Evolutionary conservation across 305 asterid species (phyloP), one percentile per base, ranked within the genome.

Genomic region (Plantago lanceolata): DNA sequence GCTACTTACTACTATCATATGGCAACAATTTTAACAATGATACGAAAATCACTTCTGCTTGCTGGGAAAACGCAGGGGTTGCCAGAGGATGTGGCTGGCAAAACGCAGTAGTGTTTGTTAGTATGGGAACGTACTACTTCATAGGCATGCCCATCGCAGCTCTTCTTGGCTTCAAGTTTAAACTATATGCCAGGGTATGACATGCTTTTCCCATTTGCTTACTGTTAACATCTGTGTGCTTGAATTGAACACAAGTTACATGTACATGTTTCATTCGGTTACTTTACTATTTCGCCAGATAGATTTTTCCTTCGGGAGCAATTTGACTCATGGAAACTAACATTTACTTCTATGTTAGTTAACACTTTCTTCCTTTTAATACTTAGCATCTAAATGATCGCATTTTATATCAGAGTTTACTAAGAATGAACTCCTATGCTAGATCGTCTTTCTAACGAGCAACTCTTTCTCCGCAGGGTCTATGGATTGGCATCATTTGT

Each of bases 401-500:
- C 37, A 31, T 31, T 3, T 31, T 1, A 31, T 31, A 31, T 31
- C 37, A 2, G 37, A 6, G 2, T 31, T 26, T 11, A 51, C 33
- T 53, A 6, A 15, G 17, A 53, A 6, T 16, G 28, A 24, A 24
- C 28, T 33, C 40, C 40, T 33, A 6, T 33, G 40, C 40, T n/a
- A n/a, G n/a, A n/a, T 33, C 40, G 8, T 33, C 11, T 15, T 7
- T 15, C 21, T n/a, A 18, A 50, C 21, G 17, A 11, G 12, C n/a
- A 31, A 33, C 5, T 58, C 37, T 45, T 54, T 43, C 15, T 37
- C 47, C 0, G 8, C 79, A 82, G 89, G 89, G 89, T 19, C 58
- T 80, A 24, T 83, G 89, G 89, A 68, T 82, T 48, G 88, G 88
- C 13, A 60, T 78, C 17, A 74, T 80, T 44, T 77, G 85, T 70